Base-by-base conservation (phyloP, 768 basidiomycete genomes). In the Collybia sp. region DNA sequence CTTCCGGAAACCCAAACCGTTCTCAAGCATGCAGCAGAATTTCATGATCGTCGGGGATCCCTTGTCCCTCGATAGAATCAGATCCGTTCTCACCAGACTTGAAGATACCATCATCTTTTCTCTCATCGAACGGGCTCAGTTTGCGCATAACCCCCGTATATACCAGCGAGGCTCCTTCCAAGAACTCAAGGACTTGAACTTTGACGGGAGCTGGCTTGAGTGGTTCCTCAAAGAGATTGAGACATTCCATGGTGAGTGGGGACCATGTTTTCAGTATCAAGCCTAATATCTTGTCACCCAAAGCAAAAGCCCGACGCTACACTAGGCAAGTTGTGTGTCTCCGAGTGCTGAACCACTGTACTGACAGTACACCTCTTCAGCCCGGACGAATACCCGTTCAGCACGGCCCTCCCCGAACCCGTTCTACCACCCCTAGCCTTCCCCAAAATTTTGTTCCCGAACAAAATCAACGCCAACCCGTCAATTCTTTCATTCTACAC, bases 81-180 rank as follows among this genome's bases (percentile, higher is more conserved):
- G 96, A 46, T 82, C 82, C 16, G 87, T 93, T 40, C 73, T 99
- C 12, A 83, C 76, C 51, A 80, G 96, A 19, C 80, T 99, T 17
- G 96, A 99, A 62, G 96, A 99, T 57, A 99, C 95, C 16, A 98
- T 99, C 71, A 98, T 98, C 65, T 99, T 99, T 64, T 84, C 80
- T 42, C 77, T 98, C 46, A 99, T 99, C 58, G 96, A 99, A 63
- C 81, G 96, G 13, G 95, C 94, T 0, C 95, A 98, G 62, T 99
- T 97, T 59, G 92, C 92, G 0, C 86, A 91, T 61, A 97, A 98
- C 60, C 83, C 88, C 16, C 79, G 76, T 49, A 94, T 96, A 48
- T 99, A 99, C 68, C 72, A 83, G 43, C 76, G 75, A 12, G 88
- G 83, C 17, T 83, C 77, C 1, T 90, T 98, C 67, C 64, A 81